A percentile compares a stretch with the other conserved stretches of the same genome.
These are phyloP conservation scores for Hirschioporus abietinus DNA, from an alignment of 768 basidiomycete species.

Conservation along the genomic window DNA sequence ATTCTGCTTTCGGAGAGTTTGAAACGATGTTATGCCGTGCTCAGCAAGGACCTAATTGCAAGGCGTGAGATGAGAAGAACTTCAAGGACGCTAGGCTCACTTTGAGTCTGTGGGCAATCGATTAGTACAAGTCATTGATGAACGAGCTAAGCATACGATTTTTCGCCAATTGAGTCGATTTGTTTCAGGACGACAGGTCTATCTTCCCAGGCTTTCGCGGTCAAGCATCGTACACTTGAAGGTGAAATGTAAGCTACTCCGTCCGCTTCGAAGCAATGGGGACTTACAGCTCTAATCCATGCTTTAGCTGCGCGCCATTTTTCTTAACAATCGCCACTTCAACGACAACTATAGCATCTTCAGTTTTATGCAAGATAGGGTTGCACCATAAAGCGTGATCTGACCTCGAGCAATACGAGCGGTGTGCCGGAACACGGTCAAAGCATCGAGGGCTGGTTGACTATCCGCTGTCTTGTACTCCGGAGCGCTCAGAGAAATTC, in stretches of 20 bases:
- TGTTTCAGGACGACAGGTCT: constrained; percentile 80
- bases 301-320: constrained; percentile 61
- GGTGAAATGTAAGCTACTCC: constrained; percentile 5
- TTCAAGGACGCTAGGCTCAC: constrained; percentile 10
- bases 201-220: constrained; percentile 90
- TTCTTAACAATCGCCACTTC: constrained; percentile 67
- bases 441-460: constrained; percentile 66
- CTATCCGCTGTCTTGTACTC: constrained; percentile 72
- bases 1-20: constrained; percentile 47
- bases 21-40: constrained; percentile 63
- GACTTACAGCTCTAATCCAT: constrained; percentile 70
- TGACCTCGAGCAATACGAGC: constrained; percentile 71
- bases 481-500: constrained; percentile 58
- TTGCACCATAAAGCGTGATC: constrained; percentile 5
- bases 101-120: constrained; percentile 18
- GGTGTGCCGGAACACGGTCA: constrained; percentile 69
- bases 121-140: constrained; percentile 13
- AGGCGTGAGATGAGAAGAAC: constrained; percentile 1
- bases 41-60: constrained; percentile 62
- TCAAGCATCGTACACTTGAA: constrained; percentile 64
- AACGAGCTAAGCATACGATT: constrained; percentile 58
- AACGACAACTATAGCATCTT: constrained; percentile 50
- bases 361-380: constrained; percentile 9
- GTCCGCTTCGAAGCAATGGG: background rate
- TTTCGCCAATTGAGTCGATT: constrained; percentile 86